A percentile compares a stretch with the other conserved stretches of the same genome.
Evolutionary conservation across 495 filamentous ascomycete genomes (phyloP).

Genomic region (Tuber melanosporum): DNA sequence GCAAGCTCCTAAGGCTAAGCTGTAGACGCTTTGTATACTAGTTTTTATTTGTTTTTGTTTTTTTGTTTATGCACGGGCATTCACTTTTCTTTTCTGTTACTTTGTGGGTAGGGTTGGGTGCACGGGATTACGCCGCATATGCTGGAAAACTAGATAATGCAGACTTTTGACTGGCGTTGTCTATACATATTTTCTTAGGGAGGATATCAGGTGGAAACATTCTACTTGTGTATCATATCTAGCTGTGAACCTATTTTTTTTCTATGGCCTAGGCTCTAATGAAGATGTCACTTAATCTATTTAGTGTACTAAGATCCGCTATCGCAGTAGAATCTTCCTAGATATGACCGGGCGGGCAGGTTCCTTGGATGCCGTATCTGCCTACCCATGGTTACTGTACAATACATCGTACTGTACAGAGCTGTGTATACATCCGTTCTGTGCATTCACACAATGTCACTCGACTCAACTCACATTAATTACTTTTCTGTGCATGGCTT

Average conservation of each 20-base stretch:
- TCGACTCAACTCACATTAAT: not conserved
- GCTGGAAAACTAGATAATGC: not conserved
- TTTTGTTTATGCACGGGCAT: not conserved
- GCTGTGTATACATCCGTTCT: not conserved
- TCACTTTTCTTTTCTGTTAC: not conserved
- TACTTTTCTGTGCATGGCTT: not conserved
- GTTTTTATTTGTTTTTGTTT: not conserved
- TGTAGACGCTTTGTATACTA: slow-evolving; percentile 41
- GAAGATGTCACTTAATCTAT: not conserved
- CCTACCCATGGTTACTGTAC: not conserved
- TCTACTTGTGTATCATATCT: not conserved
- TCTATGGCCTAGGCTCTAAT: not conserved
- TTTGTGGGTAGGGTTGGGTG: not conserved
- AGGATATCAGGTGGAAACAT: not conserved
- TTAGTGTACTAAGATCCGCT: not conserved
- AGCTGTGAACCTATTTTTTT: not conserved
- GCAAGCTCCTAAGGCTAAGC: slow-evolving; percentile 51
- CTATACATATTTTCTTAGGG: not conserved
- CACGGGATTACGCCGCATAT: not conserved
- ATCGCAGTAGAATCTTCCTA: not conserved
- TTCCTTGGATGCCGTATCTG: not conserved
- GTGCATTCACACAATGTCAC: not conserved
- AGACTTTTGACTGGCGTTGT: not conserved
- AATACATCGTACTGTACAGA: too few relatives aligned
- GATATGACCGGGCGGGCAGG: not conserved